Base-by-base conservation (phyloP, 768 basidiomycete genomes). In the Suillus paluster region DNA sequence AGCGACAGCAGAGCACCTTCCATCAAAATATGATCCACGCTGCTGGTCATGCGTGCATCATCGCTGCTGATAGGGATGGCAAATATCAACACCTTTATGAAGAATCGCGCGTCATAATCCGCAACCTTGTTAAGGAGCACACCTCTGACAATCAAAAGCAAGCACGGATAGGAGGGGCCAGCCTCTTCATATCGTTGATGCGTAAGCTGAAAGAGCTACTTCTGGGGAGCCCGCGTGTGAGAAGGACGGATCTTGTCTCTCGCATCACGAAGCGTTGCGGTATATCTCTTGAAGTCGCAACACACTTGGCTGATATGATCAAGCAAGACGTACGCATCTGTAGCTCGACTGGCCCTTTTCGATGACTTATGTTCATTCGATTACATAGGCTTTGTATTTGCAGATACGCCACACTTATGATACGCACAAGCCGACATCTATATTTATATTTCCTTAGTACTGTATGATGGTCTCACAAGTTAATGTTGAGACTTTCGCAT, bases 21-120 rank as follows among this genome's bases (percentile, higher is more conserved):
- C 49, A 50, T n/a, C 58, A 30, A 23, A 65, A 64, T 50, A 64
- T 62, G 5, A 57, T 73, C 21, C 46, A 62, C n/a, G 70, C 76
- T 25, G 53, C 64, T 17, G 77, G 75, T 4, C 74, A 78, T 19
- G 79, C 73, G 0, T 82, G 81, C 59, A 63, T 82, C 63, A 80
- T 78, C 4, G 75, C 78, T 4, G 76, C 53, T 27, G 65, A 66
- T 27, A 71, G 79, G 57, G 61, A 70, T 0, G 48, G 69, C 34
- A 67, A 56, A 34, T 67, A 72, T 27, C 63, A 66, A 27, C 59
- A 61, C 8, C 76, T 70, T 55, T 80, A 80, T 59, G 60, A 67
- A 12, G 67, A 75, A n/a, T n/a, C n/a, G n/a, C n/a, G n/a, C n/a
- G n/a, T n/a, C n/a, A n/a, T n/a, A n/a, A n/a, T n/a, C n/a, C n/a